Base-by-base conservation (phyloP, 768 basidiomycete genomes). In the Lactarius tabidus region DNA sequence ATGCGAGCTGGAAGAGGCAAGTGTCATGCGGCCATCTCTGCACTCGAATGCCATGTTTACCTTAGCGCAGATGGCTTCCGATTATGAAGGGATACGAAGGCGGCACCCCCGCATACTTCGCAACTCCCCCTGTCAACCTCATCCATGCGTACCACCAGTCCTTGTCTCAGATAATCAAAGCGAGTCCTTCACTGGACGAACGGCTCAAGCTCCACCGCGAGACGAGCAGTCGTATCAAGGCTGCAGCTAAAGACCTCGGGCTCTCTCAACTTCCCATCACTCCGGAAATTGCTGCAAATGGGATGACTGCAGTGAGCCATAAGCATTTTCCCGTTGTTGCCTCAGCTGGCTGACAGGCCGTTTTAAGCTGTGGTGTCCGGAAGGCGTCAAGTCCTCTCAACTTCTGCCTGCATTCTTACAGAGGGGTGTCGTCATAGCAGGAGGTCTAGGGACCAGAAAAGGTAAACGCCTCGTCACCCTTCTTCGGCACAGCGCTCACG, bases 31-130 rank as follows among this genome's bases (percentile, higher is more conserved):
- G 36, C 51, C 43, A 5, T 62, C 38, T 48, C 36, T 41, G n/a
- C 10, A 6, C 48, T 33, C 14, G 15, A 26, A 10, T 10, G 17
- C 28, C 9, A 14, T 48, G 52, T 23, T 60, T 39, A 67, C 48
- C 31, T 35, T 65, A 26, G 29, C 18, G 15, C 61, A 91, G 90
- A 71, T 94, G 92, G 92, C 79, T 95, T 53, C 93, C 94, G 1
- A 87, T 97, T 74, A 98, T 98, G 95, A 84, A 88, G 71, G 87
- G 89, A 3, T 99, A 98, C 75, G 95, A 98, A 78, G 77, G 78
- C 64, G 91, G 91, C 65, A 77, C 77, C 14, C 81, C 93, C 0
- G 88, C 88, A 23, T 98, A 98, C 80, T 98, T 98, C 75, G 96
- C 95, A 9, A 98, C 95, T 0, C 92, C 94, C 2, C 95, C 94